Percentiles rank a stretch among this genome's conserved stretches.
phyloP scores from a whole-genome alignment of 2,329 filamentous ascomycete genomes.

The Exophiala sideris region DNA sequence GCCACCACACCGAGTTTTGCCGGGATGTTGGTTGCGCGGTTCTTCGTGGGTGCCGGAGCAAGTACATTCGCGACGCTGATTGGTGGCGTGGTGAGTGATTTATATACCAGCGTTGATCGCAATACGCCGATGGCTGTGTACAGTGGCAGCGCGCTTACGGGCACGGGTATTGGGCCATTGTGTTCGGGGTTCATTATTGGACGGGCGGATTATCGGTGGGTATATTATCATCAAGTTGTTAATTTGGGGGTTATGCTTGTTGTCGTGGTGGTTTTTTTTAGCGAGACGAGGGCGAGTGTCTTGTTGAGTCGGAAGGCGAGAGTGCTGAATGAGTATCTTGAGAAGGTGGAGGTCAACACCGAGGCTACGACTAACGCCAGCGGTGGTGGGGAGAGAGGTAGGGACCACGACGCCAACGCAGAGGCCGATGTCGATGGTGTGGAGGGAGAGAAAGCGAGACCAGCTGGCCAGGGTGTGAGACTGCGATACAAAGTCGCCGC shows the following conservation, averaged over 20 bases:
- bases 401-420: background rate
- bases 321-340: constrained; percentile 75
- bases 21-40: constrained; percentile 68
- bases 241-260: constrained; percentile 61
- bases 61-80: constrained; percentile 80
- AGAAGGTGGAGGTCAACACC: constrained; percentile 45
- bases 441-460: background rate
- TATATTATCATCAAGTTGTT: constrained; percentile 83
- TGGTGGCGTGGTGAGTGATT: constrained; percentile 84
- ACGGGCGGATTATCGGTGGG: constrained; percentile 73
- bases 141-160: constrained; percentile 71
- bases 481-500: constrained; percentile 26
- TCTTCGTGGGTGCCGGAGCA: constrained; percentile 71
- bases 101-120: constrained; percentile 73
- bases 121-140: constrained; percentile 91
- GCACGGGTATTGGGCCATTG: constrained; percentile 75
- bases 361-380: no score
- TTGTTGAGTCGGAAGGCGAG: constrained; percentile 72
- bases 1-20: constrained; percentile 66
- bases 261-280: constrained; percentile 66
- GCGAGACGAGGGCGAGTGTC: constrained; percentile 78
- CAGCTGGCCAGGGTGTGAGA: background rate
- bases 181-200: constrained; percentile 67
- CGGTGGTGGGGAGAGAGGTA: no score
- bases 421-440: constrained; percentile 58